Evolutionary conservation across 768 basidiomycete species (phyloP).

Genomic region (Russula sp.): DNA sequence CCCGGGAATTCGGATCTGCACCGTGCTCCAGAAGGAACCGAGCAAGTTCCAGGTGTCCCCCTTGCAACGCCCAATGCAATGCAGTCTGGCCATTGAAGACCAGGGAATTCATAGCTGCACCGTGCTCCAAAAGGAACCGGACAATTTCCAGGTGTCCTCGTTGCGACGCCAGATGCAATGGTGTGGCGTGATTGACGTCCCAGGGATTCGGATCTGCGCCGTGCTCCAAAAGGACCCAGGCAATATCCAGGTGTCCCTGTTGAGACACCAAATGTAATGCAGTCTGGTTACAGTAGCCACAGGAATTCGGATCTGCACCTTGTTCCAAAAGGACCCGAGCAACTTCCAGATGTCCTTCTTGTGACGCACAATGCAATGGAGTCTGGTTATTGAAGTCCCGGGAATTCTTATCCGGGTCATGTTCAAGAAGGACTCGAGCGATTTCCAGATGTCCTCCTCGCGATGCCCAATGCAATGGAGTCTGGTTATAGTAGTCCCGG

Average conservation of each 20-base stretch:
- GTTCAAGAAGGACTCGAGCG: neutral
- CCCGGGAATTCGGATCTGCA: too few species aligned
- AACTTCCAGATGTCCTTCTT: neutral
- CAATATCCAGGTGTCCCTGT: neutral
- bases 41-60: too few species aligned
- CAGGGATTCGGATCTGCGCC: neutral
- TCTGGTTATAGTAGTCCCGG: neutral
- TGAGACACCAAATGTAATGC: neutral
- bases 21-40: too few species aligned
- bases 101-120: too few species aligned
- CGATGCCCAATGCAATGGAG: neutral
- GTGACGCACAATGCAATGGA: too few species aligned
- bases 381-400: too few species aligned
- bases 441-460: neutral
- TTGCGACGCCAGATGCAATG: neutral
- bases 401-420: neutral
- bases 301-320: neutral
- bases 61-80: too few species aligned
- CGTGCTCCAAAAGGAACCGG: too few species aligned
- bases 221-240: neutral
- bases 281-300: neutral
- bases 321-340: neutral
- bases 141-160: neutral
- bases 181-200: too few species aligned
- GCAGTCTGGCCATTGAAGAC: too few species aligned